Evolutionary conservation across 768 basidiomycete species (phyloP).

Genomic region (Leccinum truebloodii): DNA sequence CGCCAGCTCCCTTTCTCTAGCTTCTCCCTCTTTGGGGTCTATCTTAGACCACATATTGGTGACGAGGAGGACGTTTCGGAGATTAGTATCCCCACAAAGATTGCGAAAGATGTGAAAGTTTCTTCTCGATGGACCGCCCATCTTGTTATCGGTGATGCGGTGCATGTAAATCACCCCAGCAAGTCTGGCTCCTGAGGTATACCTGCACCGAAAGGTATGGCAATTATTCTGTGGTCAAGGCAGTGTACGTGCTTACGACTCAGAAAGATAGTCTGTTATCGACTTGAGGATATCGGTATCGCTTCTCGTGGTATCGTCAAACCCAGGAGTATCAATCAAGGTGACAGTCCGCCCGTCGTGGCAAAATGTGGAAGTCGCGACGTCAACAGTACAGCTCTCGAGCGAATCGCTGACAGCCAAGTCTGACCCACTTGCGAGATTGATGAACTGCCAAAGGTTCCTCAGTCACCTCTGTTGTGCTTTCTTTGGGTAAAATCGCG

Average conservation of each 20-base stretch:
- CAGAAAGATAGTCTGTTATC: constrained; percentile 40
- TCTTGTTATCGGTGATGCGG: constrained; percentile 48
- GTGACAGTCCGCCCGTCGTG: constrained; percentile 44
- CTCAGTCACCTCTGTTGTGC: background rate
- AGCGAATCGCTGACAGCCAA: constrained; percentile 27
- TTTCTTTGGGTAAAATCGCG: background rate
- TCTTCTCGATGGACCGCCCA: constrained; percentile 50
- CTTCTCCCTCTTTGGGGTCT: constrained; percentile 34
- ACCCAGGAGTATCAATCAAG: constrained; percentile 62
- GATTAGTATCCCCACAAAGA: constrained; percentile 49
- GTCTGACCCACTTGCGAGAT: constrained; percentile 20
- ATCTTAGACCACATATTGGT: constrained; percentile 57
- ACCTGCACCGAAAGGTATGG: constrained; percentile 18
- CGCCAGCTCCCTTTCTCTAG: constrained; percentile 47
- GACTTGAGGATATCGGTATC: constrained; percentile 48
- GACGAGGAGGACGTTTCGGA: constrained; percentile 49
- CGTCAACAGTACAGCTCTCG: constrained; percentile 27
- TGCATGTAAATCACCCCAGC: constrained; percentile 54
- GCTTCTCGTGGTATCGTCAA: constrained; percentile 51
- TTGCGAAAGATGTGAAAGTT: constrained; percentile 52
- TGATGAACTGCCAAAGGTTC: constrained; percentile 18
- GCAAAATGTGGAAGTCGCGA: constrained; percentile 39
- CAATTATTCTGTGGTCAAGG: background rate
- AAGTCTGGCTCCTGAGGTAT: constrained; percentile 25
- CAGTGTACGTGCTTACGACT: constrained; percentile 25